Conservation (phyloP, 495 filamentous ascomycete species). For the Hyaloscypha bicolor region DNA sequence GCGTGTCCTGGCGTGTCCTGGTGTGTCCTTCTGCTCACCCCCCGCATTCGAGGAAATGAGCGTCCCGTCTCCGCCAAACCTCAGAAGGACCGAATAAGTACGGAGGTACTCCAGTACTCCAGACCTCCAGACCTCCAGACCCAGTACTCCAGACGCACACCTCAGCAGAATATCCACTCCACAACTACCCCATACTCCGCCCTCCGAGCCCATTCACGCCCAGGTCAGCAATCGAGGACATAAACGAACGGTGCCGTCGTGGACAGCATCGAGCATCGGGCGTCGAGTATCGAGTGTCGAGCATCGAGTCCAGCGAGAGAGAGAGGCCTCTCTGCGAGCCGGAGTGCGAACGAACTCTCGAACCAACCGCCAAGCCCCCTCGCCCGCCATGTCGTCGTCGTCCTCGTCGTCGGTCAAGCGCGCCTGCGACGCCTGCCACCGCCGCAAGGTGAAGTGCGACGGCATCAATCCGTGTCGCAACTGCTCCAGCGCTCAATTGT, state of each 20-base stretch:
- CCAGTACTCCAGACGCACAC: background rate
- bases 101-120: conserved; percentile 22
- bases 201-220: background rate
- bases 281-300: too few species aligned
- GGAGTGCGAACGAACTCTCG: background rate
- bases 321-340: background rate
- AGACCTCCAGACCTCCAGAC: background rate
- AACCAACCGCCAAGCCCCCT: background rate
- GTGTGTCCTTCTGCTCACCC: conserved; percentile 6
- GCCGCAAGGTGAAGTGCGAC: conserved; percentile 81
- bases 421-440: conserved; percentile 82
- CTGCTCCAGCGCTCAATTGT: conserved; percentile 66
- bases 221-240: background rate
- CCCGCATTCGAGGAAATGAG: conserved; percentile 21
- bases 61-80: conserved; percentile 22
- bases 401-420: conserved; percentile 55
- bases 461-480: conserved; percentile 71
- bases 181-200: conserved; percentile 20
- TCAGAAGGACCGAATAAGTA: conserved; percentile 31
- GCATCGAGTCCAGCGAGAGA: too few species aligned
- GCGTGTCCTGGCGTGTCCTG: too few species aligned
- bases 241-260: too few species aligned
- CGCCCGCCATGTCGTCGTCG: conserved; percentile 44
- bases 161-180: conserved; percentile 19
- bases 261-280: too few species aligned